Evolutionary conservation across 2,329 filamentous ascomycete genomes (phyloP), one percentile per base, ranked within the genome.

Genomic region (Diplocarpon mali): DNA sequence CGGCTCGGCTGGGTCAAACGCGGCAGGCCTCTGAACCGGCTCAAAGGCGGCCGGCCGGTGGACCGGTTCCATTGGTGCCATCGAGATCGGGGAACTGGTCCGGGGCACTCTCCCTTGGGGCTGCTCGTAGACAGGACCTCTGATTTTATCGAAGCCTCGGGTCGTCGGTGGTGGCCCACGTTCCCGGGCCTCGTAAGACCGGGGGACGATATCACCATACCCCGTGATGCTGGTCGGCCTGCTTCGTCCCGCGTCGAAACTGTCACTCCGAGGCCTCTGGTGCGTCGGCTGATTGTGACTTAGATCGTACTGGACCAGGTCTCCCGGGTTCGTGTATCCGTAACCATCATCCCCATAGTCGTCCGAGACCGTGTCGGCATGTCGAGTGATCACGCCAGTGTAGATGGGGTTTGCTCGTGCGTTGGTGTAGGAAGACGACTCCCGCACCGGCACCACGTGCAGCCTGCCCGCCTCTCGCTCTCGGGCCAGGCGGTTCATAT

Each of bases 71-170:
- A 60, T 51, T 7, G 68, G 47, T 10, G 48, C 29, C 34, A 50
- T 44, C 27, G 46, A 42, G 16, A 35, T 43, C 7, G 46, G 34
- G 5, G 46, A 48, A 30, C 49, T 38, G 35, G 46, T 67, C 12
- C 72, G 62, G 13, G 73, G 67, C 57, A 70, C 65, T 40, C 70
- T 68, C 35, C 64, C 61, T 0, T 63, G 63, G 5, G 64, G 63
- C 5, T 68, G 60, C 17, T 74, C 71, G 49, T 75, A 76, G 6
- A 65, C 57, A 13, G 61, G 63, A 44, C 13, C 55, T 57, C 46
- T 73, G 51, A 85, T 75, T 63, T 77, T 83, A 54, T 86, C 83
- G 51, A 87, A 77, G 0, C 80, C 83, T 53, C 81, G 70, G 2
- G 78, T 84, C 5, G 79, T 76, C 4, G 80, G 80, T 9, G 84